Evolutionary conservation across 169 alveolate genomes (phyloP), one percentile per base, ranked within the genome.

Genomic region (Plasmodium yoelii): DNA sequence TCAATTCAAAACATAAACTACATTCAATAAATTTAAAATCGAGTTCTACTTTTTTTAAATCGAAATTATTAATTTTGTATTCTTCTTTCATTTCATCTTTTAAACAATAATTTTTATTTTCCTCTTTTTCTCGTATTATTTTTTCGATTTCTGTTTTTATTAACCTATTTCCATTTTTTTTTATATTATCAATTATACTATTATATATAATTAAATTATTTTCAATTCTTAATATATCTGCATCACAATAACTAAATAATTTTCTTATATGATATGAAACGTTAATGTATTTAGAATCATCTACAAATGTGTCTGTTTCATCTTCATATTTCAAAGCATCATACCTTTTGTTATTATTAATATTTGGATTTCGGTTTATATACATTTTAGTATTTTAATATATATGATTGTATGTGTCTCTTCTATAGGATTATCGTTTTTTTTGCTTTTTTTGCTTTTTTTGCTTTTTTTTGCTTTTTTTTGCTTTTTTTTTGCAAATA

Each of bases 11-110:
- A 22, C 90, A 82, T 68, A 82, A 34, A 39, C 90, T 82, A 56
- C 90, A 82, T 82, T 82, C 90, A 15, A 82, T 82, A 46, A 82
- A 82, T 69, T 82, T 65, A 60, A 82, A 82, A 42, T 82, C 90
- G 1, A 82, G 65, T 56, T 82, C 90, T 3, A 82, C 90, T 47
- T 82, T 82, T 56, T 82, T 65, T 24, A 82, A 82, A 55, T 82
- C 90, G 42, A 68, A 82, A 44, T 82, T 69, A 13, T 10, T 56
- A 28, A 82, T 57, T 55, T 56, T 82, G 18, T 68, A 68, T 69
- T 68, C 90, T 28, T 82, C 84, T 19, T 65, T 84, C 10, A 67
- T 56, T 73, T 67, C 69, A 67, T 82, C 90, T 42, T 70, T 51
- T 9, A 82, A 60, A 28, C 59, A 67, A 19, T 68, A 82, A 19